Evolutionary conservation across 176 grass and related monocot genomes (phyloP).

Genomic region (Chrysopogon serrulatus): DNA sequence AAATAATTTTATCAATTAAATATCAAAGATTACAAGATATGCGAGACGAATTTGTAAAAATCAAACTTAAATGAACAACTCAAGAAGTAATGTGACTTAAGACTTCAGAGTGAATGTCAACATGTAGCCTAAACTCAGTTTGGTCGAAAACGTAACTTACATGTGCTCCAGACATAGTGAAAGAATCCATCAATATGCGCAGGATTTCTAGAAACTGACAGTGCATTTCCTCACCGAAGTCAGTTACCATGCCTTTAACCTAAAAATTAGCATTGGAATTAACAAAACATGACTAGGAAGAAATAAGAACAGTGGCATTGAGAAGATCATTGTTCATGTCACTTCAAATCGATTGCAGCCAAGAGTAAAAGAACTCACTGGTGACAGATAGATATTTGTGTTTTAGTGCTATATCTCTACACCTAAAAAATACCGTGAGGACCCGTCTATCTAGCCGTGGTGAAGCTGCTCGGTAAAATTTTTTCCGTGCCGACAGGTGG

Average conservation of each 20-base stretch:
- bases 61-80: not conserved
- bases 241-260: conserved; percentile 95
- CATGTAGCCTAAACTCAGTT: not conserved
- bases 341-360: not conserved
- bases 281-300: conserved; percentile 5
- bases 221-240: conserved; percentile 97
- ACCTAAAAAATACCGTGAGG: no score
- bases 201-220: conserved; percentile 98
- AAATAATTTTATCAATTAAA: not conserved
- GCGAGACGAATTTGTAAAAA: not conserved
- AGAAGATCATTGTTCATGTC: not conserved
- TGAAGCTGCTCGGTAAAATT: no score
- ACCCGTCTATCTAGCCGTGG: no score
- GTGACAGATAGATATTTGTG: not conserved
- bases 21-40: not conserved
- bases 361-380: not conserved
- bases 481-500: no score
- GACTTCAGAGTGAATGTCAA: not conserved
- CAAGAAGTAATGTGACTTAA: not conserved
- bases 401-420: not conserved
- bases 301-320: not conserved
- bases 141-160: conserved; percentile 27
- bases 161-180: conserved; percentile 68
- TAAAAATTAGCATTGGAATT: conserved; percentile 36
- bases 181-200: conserved; percentile 97